phyloP scores from a whole-genome alignment of 2,329 filamentous ascomycete genomes.

The Aspergillus vadensis region DNA sequence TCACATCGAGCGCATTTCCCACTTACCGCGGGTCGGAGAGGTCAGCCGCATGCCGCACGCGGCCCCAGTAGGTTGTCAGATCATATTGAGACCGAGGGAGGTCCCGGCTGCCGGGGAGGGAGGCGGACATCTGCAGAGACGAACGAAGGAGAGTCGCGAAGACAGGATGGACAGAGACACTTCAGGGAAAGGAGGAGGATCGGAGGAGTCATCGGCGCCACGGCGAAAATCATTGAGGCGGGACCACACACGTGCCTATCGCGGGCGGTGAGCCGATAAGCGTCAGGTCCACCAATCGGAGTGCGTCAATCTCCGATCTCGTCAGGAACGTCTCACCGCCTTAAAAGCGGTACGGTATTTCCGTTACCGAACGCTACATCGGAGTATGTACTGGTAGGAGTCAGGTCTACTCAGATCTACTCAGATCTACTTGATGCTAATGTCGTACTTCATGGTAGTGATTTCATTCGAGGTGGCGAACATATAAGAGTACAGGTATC shows the following conservation, averaged over 20 bases:
- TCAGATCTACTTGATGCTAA: too few relatives aligned
- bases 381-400: background rate
- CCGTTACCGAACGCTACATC: background rate
- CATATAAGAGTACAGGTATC: slow-evolving; percentile 21
- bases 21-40: slow-evolving; percentile 94
- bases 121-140: slow-evolving; percentile 57
- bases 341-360: background rate
- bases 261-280: slow-evolving; percentile 42
- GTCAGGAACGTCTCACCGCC: slow-evolving; percentile 14
- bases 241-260: slow-evolving; percentile 23
- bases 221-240: slow-evolving; percentile 20
- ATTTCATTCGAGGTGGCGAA: slow-evolving; percentile 3
- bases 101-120: slow-evolving; percentile 70
- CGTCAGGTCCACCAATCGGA: slow-evolving; percentile 21
- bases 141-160: slow-evolving; percentile 8
- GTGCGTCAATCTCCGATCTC: slow-evolving; percentile 4
- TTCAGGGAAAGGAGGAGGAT: slow-evolving; percentile 10
- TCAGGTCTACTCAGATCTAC: too few relatives aligned
- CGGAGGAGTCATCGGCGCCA: slow-evolving; percentile 16
- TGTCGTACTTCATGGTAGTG: background rate
- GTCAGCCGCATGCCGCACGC: slow-evolving; percentile 84
- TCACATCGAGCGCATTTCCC: background rate
- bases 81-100: slow-evolving; percentile 91
- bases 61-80: slow-evolving; percentile 89
- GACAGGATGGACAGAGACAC: slow-evolving; percentile 1